Conservation (phyloP, 1,139 yeast genomes). For the Barnettozyma hawaiiensis region DNA sequence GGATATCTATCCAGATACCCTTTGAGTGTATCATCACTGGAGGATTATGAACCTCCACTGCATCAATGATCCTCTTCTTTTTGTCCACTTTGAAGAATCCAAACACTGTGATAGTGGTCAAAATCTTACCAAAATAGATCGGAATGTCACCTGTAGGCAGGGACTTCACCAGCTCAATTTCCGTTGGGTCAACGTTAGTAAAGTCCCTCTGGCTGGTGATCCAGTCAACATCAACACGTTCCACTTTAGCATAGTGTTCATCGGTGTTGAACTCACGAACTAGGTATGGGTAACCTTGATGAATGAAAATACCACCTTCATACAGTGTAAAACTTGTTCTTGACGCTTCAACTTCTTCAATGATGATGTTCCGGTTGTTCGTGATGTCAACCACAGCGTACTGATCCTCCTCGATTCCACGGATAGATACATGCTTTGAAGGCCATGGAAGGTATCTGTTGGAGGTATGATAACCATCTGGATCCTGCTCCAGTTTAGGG, state of each 20-base stretch:
- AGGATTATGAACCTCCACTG: slow-evolving; percentile 87
- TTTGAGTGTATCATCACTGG: slow-evolving; percentile 64
- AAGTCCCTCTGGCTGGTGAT: slow-evolving; percentile 84
- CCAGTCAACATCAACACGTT: slow-evolving; percentile 91
- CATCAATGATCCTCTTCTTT: slow-evolving; percentile 74
- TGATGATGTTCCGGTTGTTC: slow-evolving; percentile 61
- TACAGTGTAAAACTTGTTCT: slow-evolving; percentile 86
- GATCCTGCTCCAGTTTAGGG: slow-evolving; percentile 38
- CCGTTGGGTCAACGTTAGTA: slow-evolving; percentile 85
- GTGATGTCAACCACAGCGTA: slow-evolving; percentile 89
- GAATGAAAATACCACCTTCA: slow-evolving; percentile 93
- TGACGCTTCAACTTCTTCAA: slow-evolving; percentile 88
- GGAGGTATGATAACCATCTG: slow-evolving; percentile 53
- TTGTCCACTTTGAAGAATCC: slow-evolving; percentile 88
- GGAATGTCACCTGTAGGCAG: slow-evolving; percentile 52
- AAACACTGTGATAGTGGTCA: slow-evolving; percentile 71
- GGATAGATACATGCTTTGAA: slow-evolving; percentile 59
- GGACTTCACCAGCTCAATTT: slow-evolving; percentile 60
- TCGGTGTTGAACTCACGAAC: slow-evolving; percentile 80
- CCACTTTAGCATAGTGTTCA: slow-evolving; percentile 72
- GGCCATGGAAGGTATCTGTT: slow-evolving; percentile 79
- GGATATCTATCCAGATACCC: slow-evolving; percentile 91
- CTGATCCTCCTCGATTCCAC: slow-evolving; percentile 74
- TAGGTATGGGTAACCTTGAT: slow-evolving; percentile 86
- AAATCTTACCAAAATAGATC: slow-evolving; percentile 67